Base-by-base conservation (phyloP, 345 rosid genomes). In the Microcos paniculata region DNA sequence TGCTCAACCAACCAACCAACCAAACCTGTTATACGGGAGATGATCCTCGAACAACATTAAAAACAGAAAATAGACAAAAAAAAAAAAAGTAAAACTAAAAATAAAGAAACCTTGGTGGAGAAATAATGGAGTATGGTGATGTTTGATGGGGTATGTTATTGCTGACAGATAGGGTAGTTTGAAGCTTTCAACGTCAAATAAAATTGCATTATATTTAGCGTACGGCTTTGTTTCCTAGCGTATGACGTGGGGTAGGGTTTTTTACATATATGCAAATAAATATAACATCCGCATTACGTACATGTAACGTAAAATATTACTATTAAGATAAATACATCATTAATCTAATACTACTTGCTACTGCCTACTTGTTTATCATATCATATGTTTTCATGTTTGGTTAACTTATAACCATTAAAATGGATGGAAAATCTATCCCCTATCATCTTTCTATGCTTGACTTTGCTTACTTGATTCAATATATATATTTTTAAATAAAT, bases 1-100 rank as follows among this genome's bases (percentile, higher is more conserved):
- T 75, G 88, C 78, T 85, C 88, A 85, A 77, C 88, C 77, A 81
- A 82, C 81, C 4, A 70, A 56, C 81, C 73, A 71, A 78, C 63
- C 77, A 49, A 63, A 31, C 61, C 52, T 26, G 52, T 62, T 55
- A 51, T 15, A 52, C 45, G 13, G 52, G 55, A 56, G 26, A 45
- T 33, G 5, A 35, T 35, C 55, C 19, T 43, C 13, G 9, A 10
- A 43, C 58, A 18, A 16, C 15, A 69, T 14, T 48, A 23, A 64
- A 57, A 70, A 31, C 59, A 78, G 42, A 18, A 23, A 4, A 8
- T 35, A 24, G 33, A 59, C 24, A 38, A 69, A n/a, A n/a, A n/a
- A n/a, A n/a, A n/a, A n/a, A n/a, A n/a, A n/a, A n/a, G n/a, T n/a
- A n/a, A n/a, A n/a, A n/a, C n/a, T n/a, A n/a, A n/a, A 6, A 51